Evolutionary conservation across 768 basidiomycete genomes (phyloP).

Genomic region (Cystoderma amianthinum): DNA sequence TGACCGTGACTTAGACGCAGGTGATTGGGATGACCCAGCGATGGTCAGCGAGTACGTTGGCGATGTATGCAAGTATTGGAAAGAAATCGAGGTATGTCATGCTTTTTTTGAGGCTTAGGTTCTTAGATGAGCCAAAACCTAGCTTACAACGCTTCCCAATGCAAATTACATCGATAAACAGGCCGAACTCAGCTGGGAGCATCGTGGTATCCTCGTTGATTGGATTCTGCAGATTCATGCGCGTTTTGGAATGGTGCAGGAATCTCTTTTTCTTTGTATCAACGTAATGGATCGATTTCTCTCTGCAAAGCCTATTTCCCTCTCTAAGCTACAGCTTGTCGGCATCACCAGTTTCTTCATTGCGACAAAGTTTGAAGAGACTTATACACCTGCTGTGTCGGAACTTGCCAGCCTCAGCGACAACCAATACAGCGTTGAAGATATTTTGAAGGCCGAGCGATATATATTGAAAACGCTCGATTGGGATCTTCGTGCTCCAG

Average conservation of each 20-base stretch:
- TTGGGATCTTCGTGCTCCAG: slow-evolving; percentile 83
- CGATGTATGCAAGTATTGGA: slow-evolving; percentile 85
- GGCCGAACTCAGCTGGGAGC: slow-evolving; percentile 80
- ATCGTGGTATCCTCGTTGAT: slow-evolving; percentile 85
- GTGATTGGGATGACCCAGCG: slow-evolving; percentile 80
- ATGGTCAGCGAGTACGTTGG: slow-evolving; percentile 91
- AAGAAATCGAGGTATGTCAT: slow-evolving; percentile 63
- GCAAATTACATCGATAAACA: slow-evolving; percentile 83
- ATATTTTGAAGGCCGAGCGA: slow-evolving; percentile 84
- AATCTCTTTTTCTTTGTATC: slow-evolving; percentile 84
- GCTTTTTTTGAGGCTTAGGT: no score
- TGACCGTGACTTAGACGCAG: slow-evolving; percentile 77
- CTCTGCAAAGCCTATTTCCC: slow-evolving; percentile 62
- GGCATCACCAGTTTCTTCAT: slow-evolving; percentile 85
- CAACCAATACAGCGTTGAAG: slow-evolving; percentile 65
- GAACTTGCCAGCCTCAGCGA: slow-evolving; percentile 82
- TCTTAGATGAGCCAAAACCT: no score
- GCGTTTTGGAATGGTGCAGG: slow-evolving; percentile 79
- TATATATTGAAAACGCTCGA: slow-evolving; percentile 83
- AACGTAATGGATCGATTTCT: slow-evolving; percentile 83
- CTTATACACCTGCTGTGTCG: slow-evolving; percentile 75
- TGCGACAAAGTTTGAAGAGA: slow-evolving; percentile 90
- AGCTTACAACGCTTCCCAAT: slow-evolving; percentile 75
- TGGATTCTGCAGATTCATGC: slow-evolving; percentile 92
- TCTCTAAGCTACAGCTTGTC: slow-evolving; percentile 86